A percentile compares a stretch with the other conserved stretches of the same genome.
phyloP scores from a whole-genome alignment of 2,329 filamentous ascomycete genomes.

The Purpureocillium lavendulum region DNA sequence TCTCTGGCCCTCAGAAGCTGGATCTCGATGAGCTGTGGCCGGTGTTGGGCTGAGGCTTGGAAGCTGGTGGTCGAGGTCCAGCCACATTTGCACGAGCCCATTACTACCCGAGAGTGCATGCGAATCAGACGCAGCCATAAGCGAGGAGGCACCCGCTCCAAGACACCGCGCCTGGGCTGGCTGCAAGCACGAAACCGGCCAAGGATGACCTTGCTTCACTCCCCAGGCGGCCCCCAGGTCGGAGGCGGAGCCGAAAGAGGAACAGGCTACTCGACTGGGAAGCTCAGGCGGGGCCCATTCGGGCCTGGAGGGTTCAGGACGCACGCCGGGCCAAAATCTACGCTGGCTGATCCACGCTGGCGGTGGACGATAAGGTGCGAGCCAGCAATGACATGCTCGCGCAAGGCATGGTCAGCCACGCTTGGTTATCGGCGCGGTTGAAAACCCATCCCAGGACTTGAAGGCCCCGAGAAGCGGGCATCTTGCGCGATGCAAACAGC shows the following conservation, averaged over 20 bases:
- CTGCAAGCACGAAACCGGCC: not conserved
- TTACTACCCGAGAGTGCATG: not conserved
- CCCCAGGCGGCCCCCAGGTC: conserved; percentile 1
- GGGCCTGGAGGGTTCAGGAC: no score
- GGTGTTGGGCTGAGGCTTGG: not conserved
- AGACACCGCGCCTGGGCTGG: conserved; percentile 2
- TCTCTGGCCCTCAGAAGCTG: no score
- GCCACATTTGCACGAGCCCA: not conserved
- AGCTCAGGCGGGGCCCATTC: not conserved
- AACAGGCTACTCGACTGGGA: not conserved
- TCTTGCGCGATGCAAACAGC: no score
- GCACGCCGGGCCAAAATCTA: no score
- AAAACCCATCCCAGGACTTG: no score
- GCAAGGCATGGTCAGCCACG: no score
- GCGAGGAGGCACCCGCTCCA: conserved; percentile 2
- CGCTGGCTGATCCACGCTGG: no score
- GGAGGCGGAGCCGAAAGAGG: conserved; percentile 7
- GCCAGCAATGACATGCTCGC: no score
- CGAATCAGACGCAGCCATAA: conserved; percentile 7
- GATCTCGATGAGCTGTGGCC: not conserved
- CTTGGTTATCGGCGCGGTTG: no score
- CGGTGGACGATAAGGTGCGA: no score
- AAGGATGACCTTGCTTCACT: not conserved
- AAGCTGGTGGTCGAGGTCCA: not conserved
- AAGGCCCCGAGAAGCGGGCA: no score